phyloP scores from a whole-genome alignment of 169 alveolate species.

The Cyclospora cayetanensis region DNA sequence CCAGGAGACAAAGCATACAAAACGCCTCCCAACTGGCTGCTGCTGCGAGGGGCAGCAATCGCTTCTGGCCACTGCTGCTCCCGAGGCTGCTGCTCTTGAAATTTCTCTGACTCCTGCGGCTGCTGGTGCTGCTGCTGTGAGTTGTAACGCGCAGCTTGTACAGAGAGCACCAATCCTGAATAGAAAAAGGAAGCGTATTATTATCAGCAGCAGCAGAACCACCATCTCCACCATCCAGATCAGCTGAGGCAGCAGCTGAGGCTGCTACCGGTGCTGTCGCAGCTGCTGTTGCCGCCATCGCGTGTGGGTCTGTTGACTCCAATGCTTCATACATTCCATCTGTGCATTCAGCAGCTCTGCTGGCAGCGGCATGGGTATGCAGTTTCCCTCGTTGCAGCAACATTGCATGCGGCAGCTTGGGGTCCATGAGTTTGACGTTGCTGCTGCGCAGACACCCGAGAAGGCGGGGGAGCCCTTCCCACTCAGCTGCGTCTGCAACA shows the following conservation, averaged over 20 bases:
- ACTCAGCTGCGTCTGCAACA: slow-evolving; percentile 13
- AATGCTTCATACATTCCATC: too few relatives aligned
- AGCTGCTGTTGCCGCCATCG: background rate
- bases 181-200: background rate
- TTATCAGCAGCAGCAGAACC: background rate
- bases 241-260: slow-evolving; percentile 12
- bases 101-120: slow-evolving; percentile 18
- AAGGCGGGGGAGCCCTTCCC: background rate
- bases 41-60: background rate
- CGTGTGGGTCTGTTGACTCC: too few relatives aligned
- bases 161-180: slow-evolving; percentile 10
- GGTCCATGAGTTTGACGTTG: slow-evolving; percentile 5
- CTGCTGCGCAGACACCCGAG: slow-evolving; percentile 22
- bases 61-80: background rate
- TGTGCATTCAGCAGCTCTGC: background rate
- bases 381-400: slow-evolving; percentile 10
- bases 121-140: background rate
- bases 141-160: background rate
- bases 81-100: slow-evolving; percentile 10
- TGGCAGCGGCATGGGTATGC: background rate
- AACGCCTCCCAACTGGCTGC: slow-evolving; percentile 24
- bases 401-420: slow-evolving; percentile 45
- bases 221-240: background rate
- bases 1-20: background rate
- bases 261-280: slow-evolving; percentile 26